Base-by-base conservation (phyloP, 495 filamentous ascomycete species). In the Talaromyces trachyspermus region DNA sequence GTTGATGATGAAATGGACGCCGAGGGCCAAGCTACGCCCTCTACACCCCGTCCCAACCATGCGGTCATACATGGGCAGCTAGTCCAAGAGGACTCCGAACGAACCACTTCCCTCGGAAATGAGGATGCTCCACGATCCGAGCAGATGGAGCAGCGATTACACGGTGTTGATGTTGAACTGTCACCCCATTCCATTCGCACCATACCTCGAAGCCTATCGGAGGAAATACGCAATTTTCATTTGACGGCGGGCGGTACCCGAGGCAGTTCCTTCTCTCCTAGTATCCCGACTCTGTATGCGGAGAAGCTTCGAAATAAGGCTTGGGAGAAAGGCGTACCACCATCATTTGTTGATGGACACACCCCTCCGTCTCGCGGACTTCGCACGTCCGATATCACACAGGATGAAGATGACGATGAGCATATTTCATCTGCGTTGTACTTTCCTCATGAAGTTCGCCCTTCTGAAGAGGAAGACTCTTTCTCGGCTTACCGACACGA, bases 341-440 rank as follows among this genome's bases (percentile, higher is more conserved):
- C 12, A n/a, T 35, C 46, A 3, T 40, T n/a, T 14, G 22, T 49
- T 10, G 38, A 49, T 2, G 23, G n/a, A n/a, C n/a, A 40, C n/a
- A 42, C 14, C 14, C 12, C 49, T 1, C 33, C 35, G 29, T 12
- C 12, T 17, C 39, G 36, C 26, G 29, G 71, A 53, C 49, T 4
- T 25, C 22, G 11, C 32, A 36, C 12, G 23, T 38, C 30, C 12
- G 46, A 41, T 18, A 32, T 23, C 27, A 29, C 19, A 5, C 85
- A 85, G 26, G 88, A 95, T 20, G 88, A 92, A 45, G 89, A 88
- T 33, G 86, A 86, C 18, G 80, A 89, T 60, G 92, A 97, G 58
- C 88, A 95, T 62, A 96, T 98, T 39, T 90, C 86, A 7, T 96
- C 91, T 32, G 91, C 91, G 9, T 72, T 95, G 43, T 98, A 97